Base-by-base conservation (phyloP, 192 early-diverging fungal species). In the Chytriomyces confervae region DNA sequence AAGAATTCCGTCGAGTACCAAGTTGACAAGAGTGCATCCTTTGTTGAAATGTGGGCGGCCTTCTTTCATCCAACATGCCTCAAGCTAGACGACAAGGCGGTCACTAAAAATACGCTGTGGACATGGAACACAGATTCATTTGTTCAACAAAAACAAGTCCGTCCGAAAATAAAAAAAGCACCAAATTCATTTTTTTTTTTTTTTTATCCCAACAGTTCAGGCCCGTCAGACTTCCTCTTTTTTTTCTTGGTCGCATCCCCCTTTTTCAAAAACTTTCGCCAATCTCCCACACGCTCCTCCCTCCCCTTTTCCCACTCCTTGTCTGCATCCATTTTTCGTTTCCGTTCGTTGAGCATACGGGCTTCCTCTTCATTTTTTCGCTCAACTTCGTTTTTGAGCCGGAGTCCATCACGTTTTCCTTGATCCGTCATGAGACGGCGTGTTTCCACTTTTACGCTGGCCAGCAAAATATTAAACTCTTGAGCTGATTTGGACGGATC, bases 341-440 rank as follows among this genome's bases (percentile, higher is more conserved):
- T 88, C 49, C 81, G 62, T 66, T 85, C 84, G 24, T 78, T 63
- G 51, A 65, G 43, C 66, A 84, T 72, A 9, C 68, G 65, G 63
- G 77, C 84, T 11, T 79, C 76, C 61, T 85, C 84, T 45, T 80
- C 53, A 43, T 77, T 57, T 76, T 80, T 79, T 49, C 82, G 62
- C 76, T 89, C 86, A 47, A 81, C 81, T 77, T 84, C 86, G 66
- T 86, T 85, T 64, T 88, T 86, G 53, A 85, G 64, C 24, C 84
- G 75, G 11, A 85, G 24, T 62, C 68, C 47, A 27, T 83, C 77
- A 10, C 87, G 69, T 18, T 63, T 49, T 53, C 60, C 74, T 29
- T 82, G 80, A 27, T 86, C 85, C 6, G 24, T 47, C 11, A 84
- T 49, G 47, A 88, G 76, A 51, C 70, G 49, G 16, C 84, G 44